Evolutionary conservation across 768 basidiomycete genomes (phyloP), one percentile per base, ranked within the genome.

Genomic region (Suillus ampliporus): DNA sequence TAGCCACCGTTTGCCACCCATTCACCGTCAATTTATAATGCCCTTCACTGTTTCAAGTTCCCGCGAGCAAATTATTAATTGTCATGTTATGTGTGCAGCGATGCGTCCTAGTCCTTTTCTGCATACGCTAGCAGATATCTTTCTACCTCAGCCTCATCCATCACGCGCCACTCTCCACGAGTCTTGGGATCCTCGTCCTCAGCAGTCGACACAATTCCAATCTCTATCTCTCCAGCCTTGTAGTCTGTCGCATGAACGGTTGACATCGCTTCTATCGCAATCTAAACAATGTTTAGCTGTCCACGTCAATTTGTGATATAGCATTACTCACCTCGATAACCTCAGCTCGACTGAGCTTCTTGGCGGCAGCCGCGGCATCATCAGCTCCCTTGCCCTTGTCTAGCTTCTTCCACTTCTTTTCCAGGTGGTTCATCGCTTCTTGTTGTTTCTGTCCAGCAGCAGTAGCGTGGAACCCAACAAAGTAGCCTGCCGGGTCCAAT

Each of bases 341-440:
- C 63, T 92, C 90, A 2, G 85, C 83, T 23, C 90, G 83, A 67
- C 82, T 83, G 58, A 97, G 82, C 1, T 82, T 85, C 78, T 88
- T 85, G 60, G 92, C 90, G 3, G 94, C 94, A 52, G 83, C 83
- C 15, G 83, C 82, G 15, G 94, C 83, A 74, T 96, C 90, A 56
- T 95, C 91, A 0, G 89, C 91, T 23, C 93, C 92, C 58, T 79
- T 79, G 17, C 91, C 91, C 26, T 83, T 85, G 70, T 93, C 89
- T 35, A 95, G 81, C 76, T 95, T 95, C 83, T 99, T 99, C 96
- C 95, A 99, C 75, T 94, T 94, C 82, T 99, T 99, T 81, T 99
- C 97, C 48, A 99, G 83, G 72, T 95, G 92, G 76, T 99, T 99
- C 89, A 96, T 97, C 1, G 94, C 95, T 73, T 99, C 97, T 72